Base-by-base conservation (phyloP, 2,329 filamentous ascomycete species). In the Sporothrix pallida region DNA sequence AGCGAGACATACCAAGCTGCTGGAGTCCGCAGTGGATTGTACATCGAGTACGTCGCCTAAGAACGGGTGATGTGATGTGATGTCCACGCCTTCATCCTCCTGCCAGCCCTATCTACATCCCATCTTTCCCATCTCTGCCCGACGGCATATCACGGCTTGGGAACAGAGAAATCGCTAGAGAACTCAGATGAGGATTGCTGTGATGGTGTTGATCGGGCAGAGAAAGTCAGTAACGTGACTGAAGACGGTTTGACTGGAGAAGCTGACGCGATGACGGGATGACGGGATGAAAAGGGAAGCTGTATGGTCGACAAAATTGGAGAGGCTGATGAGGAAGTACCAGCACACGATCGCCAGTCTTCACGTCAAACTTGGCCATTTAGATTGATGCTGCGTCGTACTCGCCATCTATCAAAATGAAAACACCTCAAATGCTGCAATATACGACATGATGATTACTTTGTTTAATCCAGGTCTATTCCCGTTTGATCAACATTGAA, bases 191-290 rank as follows among this genome's bases (percentile, higher is more conserved):
- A 72, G 20, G 71, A 58, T 72, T 44, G 31, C 37, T 42, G 13
- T 52, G 62, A 37, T 37, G 71, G 71, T 68, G 62, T 52, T 72
- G 71, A 54, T 37, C 42, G 60, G 71, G 44, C 71, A 72, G 71
- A 60, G 37, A 52, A 69, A 2, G 42, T 46, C 42, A 42, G 63
- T 69, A 72, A 69, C 63, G 71, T 72, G 71, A 72, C 42, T 42
- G 15, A 63, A 8, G 20, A 56, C 52, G 4, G 52, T 23, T 48
- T n/a, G 46, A 23, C 15, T 37, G 23, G 42, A 20, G 3, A 48
- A 26, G n/a, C 3, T 42, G 54, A 13, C 23, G 54, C 6, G 54
- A 8, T 44, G 58, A 44, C 37, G 17, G 7, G 31, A 17, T 37
- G 58, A 37, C 20, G 23, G 12, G 52, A 20, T 10, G 52, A 56